A percentile compares a stretch with the other conserved stretches of the same genome.
Evolutionary conservation across 352 stramenopile species (phyloP).

Genomic region (Globisporangium cederbergense): DNA sequence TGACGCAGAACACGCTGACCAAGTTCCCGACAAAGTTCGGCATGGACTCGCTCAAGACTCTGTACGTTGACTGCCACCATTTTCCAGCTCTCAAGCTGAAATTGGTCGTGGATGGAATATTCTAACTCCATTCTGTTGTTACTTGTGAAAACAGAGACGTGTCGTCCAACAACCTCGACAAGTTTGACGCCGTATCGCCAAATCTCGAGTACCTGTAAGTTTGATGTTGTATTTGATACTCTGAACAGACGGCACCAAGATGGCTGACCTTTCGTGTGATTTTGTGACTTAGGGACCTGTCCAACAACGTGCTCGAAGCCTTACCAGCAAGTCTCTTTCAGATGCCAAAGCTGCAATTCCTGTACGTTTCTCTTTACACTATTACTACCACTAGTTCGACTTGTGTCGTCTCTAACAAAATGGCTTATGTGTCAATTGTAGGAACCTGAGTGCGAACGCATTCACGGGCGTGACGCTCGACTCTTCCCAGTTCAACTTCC

Average conservation of each 20-base stretch:
- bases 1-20: constrained; percentile 13
- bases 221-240: background rate
- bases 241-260: background rate
- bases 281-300: constrained; percentile 10
- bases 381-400: background rate
- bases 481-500: constrained; percentile 9
- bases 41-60: constrained; percentile 9
- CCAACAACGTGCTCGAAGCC: constrained; percentile 16
- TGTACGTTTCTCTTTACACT: constrained; percentile 6
- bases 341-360: constrained; percentile 16
- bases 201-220: constrained; percentile 18
- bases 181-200: constrained; percentile 9
- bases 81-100: background rate
- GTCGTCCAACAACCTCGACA: constrained; percentile 18
- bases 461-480: constrained; percentile 11
- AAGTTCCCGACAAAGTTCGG: constrained; percentile 15
- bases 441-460: constrained; percentile 14
- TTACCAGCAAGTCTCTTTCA: constrained; percentile 8
- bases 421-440: background rate
- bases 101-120: background rate
- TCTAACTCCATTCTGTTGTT: background rate
- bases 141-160: constrained; percentile 7
- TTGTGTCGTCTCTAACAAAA: background rate
- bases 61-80: constrained; percentile 4
- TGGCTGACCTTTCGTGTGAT: background rate